These are phyloP conservation scores for Linnemannia zychae DNA, from an alignment of 192 early-diverging fungal genomes.

Conservation along the genomic window DNA sequence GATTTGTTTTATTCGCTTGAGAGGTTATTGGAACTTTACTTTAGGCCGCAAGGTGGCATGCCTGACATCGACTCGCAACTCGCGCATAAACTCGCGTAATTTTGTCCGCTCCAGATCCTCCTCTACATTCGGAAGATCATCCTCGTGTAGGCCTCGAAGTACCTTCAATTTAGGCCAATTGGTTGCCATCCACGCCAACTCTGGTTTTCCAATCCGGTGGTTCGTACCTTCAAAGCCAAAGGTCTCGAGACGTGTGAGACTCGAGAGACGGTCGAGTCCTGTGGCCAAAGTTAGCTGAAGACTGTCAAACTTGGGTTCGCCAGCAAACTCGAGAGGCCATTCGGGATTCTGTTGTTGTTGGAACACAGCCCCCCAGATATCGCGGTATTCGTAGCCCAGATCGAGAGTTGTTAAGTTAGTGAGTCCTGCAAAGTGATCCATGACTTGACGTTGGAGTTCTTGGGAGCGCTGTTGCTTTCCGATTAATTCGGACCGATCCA, in stretches of 20 bases:
- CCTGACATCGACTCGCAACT: background rate
- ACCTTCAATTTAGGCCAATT: background rate
- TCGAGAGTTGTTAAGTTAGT: background rate
- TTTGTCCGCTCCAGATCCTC: background rate
- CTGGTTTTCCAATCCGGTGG: background rate
- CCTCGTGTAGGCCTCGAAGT: background rate
- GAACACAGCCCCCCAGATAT: background rate
- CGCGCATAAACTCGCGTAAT: background rate
- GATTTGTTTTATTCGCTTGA: no score
- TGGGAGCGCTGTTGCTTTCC: background rate
- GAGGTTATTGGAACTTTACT: background rate
- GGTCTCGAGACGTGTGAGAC: background rate
- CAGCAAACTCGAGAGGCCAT: background rate
- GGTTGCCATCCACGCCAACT: background rate
- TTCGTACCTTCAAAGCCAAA: background rate
- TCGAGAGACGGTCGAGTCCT: background rate
- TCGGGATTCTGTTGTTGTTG: background rate
- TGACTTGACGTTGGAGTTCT: background rate
- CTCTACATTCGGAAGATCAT: background rate
- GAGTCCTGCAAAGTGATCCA: background rate
- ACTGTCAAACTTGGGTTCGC: background rate
- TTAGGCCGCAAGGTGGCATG: background rate
- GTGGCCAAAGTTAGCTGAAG: background rate
- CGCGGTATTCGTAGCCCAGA: conserved; percentile 1
- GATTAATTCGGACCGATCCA: background rate